These are phyloP conservation scores for Fusarium burgessii DNA, from an alignment of 2,329 filamentous ascomycete genomes.

Conservation along the genomic window DNA sequence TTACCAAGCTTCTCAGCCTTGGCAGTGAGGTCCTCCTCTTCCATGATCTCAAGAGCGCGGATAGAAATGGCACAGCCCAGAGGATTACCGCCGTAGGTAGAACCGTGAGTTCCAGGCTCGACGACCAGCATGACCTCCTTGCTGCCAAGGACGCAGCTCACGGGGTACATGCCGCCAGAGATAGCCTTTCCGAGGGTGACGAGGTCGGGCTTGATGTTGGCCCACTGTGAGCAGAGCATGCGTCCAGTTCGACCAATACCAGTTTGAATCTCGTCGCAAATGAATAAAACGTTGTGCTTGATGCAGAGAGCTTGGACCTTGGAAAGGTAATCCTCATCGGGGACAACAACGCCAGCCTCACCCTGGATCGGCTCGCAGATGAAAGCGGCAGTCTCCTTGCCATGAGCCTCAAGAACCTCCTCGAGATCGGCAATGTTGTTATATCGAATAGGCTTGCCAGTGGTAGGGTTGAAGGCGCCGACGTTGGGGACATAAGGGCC, in stretches of 20 bases:
- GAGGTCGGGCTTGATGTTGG: slow-evolving; percentile 93
- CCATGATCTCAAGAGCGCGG: slow-evolving; percentile 90
- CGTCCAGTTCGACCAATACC: slow-evolving; percentile 95
- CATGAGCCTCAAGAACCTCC: slow-evolving; percentile 36
- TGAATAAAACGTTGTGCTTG: slow-evolving; percentile 94
- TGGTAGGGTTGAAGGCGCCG: slow-evolving; percentile 66
- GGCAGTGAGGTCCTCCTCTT: slow-evolving; percentile 89
- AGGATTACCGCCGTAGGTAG: slow-evolving; percentile 98
- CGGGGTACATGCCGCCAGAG: slow-evolving; percentile 98
- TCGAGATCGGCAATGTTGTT: slow-evolving; percentile 40
- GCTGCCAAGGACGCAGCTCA: slow-evolving; percentile 88
- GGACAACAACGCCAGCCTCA: slow-evolving; percentile 96
- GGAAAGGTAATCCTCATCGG: slow-evolving; percentile 80
- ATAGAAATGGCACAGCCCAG: slow-evolving; percentile 96
- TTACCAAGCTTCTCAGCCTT: slow-evolving; percentile 84
- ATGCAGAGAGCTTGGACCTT: slow-evolving; percentile 88
- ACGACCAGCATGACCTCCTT: slow-evolving; percentile 96
- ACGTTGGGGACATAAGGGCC: slow-evolving; percentile 94
- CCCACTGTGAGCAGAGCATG: slow-evolving; percentile 95
- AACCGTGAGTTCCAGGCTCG: slow-evolving; percentile 96
- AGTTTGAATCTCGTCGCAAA: slow-evolving; percentile 99
- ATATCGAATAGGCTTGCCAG: slow-evolving; percentile 38
- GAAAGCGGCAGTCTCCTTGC: slow-evolving; percentile 38
- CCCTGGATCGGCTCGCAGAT: slow-evolving; percentile 66
- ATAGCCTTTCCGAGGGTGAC: slow-evolving; percentile 97